Conservation (phyloP, 1,139 yeast species). For the Candida neerlandica region DNA sequence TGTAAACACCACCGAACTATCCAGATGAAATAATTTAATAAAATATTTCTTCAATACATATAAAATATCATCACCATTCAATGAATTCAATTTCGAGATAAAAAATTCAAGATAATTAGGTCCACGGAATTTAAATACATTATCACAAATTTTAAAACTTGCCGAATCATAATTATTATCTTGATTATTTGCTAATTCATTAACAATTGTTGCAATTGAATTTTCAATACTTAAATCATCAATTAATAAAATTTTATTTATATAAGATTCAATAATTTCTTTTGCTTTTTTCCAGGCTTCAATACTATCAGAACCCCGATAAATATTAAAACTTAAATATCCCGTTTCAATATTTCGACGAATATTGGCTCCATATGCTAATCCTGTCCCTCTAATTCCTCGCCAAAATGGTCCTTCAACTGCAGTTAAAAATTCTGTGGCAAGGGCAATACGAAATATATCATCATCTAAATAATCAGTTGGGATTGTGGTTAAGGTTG, state of each 20-base stretch:
- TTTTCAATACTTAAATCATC: slow-evolving; percentile 67
- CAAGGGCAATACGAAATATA: slow-evolving; percentile 68
- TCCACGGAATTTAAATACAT: slow-evolving; percentile 69
- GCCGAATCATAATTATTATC: slow-evolving; percentile 67
- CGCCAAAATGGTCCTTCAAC: slow-evolving; percentile 98
- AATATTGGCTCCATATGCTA: slow-evolving; percentile 86
- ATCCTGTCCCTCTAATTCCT: slow-evolving; percentile 92
- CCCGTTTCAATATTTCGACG: slow-evolving; percentile 67
- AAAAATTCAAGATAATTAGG: slow-evolving; percentile 56
- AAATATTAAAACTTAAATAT: slow-evolving; percentile 63
- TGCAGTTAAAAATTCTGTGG: slow-evolving; percentile 76
- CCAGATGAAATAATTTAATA: slow-evolving; percentile 59
- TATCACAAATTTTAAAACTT: slow-evolving; percentile 62
- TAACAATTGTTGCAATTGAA: slow-evolving; percentile 74
- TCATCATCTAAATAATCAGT: slow-evolving; percentile 67
- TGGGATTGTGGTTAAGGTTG: slow-evolving; percentile 64
- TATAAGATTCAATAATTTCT: slow-evolving; percentile 63
- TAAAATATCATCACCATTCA: slow-evolving; percentile 60
- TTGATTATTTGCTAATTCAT: slow-evolving; percentile 66
- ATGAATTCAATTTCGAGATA: slow-evolving; percentile 49
- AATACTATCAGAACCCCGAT: slow-evolving; percentile 82
- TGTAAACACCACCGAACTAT: slow-evolving; percentile 61
- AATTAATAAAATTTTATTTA: slow-evolving; percentile 52
- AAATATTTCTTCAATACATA: slow-evolving; percentile 61
- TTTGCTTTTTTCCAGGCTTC: slow-evolving; percentile 72